Percentiles rank a stretch among this genome's conserved stretches.
These are phyloP conservation scores for Emmonsiellopsis sp. DNA, from an alignment of 2,329 filamentous ascomycete genomes.

Conservation along the genomic window DNA sequence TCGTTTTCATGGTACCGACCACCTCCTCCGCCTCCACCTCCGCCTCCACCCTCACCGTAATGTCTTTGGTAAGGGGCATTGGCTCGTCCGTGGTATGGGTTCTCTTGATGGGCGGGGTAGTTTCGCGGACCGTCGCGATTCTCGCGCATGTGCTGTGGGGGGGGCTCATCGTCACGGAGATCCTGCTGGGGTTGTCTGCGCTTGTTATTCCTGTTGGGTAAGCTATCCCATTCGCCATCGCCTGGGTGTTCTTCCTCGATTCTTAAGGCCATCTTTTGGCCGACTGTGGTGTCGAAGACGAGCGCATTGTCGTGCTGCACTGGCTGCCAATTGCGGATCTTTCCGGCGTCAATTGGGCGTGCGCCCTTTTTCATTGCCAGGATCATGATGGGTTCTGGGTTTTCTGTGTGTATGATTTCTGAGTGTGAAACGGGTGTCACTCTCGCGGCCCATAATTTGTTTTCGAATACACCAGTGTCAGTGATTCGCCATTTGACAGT, in stretches of 20 bases:
- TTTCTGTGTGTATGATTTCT: slow-evolving; percentile 68
- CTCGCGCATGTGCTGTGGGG: slow-evolving; percentile 26
- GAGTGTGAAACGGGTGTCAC: slow-evolving; percentile 63
- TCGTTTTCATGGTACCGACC: slow-evolving; percentile 34
- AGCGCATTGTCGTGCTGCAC: slow-evolving; percentile 62
- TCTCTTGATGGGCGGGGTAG: slow-evolving; percentile 18
- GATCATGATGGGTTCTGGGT: slow-evolving; percentile 68
- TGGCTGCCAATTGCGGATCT: slow-evolving; percentile 77
- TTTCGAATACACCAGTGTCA: slow-evolving; percentile 64
- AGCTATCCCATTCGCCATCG: slow-evolving; percentile 54
- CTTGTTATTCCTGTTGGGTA: slow-evolving; percentile 51
- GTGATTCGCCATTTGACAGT: slow-evolving; percentile 79
- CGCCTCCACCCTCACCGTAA: slow-evolving; percentile 16
- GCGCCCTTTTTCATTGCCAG: slow-evolving; percentile 69
- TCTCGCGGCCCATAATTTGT: slow-evolving; percentile 78
- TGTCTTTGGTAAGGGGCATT: not conserved
- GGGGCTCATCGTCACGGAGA: slow-evolving; percentile 44
- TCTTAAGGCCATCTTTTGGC: slow-evolving; percentile 74
- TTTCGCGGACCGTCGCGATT: slow-evolving; percentile 19
- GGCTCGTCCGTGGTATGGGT: slow-evolving; percentile 1
- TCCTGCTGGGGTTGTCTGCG: slow-evolving; percentile 42
- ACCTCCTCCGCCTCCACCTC: slow-evolving; percentile 22
- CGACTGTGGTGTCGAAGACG: slow-evolving; percentile 72
- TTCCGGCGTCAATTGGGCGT: slow-evolving; percentile 67
- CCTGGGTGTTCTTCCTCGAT: slow-evolving; percentile 63